Base-by-base conservation (phyloP, 768 basidiomycete species). In the Rhizopogon salebrosus region DNA sequence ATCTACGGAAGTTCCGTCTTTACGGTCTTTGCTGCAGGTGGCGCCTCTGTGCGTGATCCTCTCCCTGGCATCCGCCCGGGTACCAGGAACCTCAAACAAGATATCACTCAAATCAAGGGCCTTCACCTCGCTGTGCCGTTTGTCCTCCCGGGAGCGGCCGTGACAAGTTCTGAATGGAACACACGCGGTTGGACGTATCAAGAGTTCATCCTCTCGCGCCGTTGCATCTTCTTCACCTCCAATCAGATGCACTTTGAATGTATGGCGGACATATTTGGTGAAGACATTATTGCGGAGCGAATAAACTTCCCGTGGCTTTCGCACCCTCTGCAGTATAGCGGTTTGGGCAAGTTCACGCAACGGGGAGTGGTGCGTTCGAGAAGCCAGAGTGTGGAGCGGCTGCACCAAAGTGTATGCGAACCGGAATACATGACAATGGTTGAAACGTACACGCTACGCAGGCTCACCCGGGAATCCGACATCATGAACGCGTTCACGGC, bases 151-250 rank as follows among this genome's bases (percentile, higher is more conserved):
- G 2, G 10, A 1, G 60, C 56, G n/a, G 54, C 31, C 8, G n/a
- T 53, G 2, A 8, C 16, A 7, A 52, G 51, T 4, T 54, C 60
- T 6, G 31, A 35, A 4, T 64, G 62, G 62, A 26, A 48, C 16
- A 57, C 51, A n/a, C 54, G 62, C 10, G 62, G 57, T 7, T 64
- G 62, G 62, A 64, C 62, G 0, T 62, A 54, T 34, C 62, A 64
- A 36, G 62, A 64, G 23, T 24, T 20, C 0, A 2, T 55, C 2
- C 54, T 64, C 16, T 64, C 62, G 14, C 55, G 51, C 8, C 60
- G 62, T 1, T 55, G 62, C 0, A 18, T 61, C n/a, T 59, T 41
- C 39, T 61, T 61, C 51, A 63, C 62, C 14, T 45, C 52, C 7
- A 38, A 64, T 8, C 60, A 64, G 34, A 10, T 62, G 1, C 61